phyloP scores from a whole-genome alignment of 805 yeast genomes.

The Gaillardinia entomophila region DNA sequence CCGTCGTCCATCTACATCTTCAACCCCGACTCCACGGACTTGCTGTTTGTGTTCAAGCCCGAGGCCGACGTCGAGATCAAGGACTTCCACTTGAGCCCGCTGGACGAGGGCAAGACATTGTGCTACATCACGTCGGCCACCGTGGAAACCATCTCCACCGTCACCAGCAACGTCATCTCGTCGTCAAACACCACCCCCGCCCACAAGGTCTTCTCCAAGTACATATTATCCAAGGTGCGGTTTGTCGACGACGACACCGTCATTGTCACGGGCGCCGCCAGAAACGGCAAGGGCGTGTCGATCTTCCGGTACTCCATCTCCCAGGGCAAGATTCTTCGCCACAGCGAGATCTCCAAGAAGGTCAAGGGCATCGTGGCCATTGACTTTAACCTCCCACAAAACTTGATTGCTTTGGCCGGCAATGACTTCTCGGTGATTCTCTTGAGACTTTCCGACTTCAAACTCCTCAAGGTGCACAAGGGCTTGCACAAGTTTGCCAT shows the following conservation, averaged over 20 bases:
- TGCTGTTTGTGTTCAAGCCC: slow-evolving; percentile 49
- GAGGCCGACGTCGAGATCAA: slow-evolving; percentile 44
- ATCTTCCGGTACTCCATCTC: slow-evolving; percentile 41
- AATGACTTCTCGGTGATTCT: slow-evolving; percentile 64
- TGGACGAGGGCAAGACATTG: slow-evolving; percentile 52
- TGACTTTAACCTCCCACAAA: slow-evolving; percentile 37
- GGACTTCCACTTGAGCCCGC: slow-evolving; percentile 62
- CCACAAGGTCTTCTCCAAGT: slow-evolving; percentile 16
- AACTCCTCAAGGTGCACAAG: slow-evolving; percentile 42
- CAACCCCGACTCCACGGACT: slow-evolving; percentile 48
- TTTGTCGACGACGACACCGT: slow-evolving; percentile 31
- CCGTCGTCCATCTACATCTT: slow-evolving; percentile 64
- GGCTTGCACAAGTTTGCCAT: slow-evolving; percentile 75
- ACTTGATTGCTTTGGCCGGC: slow-evolving; percentile 52
- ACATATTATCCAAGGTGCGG: slow-evolving; percentile 37
- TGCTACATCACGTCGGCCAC: slow-evolving; percentile 54
- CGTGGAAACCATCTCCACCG: slow-evolving; percentile 47
- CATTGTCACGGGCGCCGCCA: slow-evolving; percentile 26
- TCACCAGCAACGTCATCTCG: slow-evolving; percentile 35
- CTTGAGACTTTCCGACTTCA: slow-evolving; percentile 47
- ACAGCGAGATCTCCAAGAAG: slow-evolving; percentile 38
- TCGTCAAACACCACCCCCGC: slow-evolving; percentile 16
- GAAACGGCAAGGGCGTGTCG: slow-evolving; percentile 31
- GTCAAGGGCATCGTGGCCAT: slow-evolving; percentile 51
- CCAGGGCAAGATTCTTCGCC: slow-evolving; percentile 36